phyloP scores from a whole-genome alignment of 108 stramenopile genomes.

The Nitzschia sp. region DNA sequence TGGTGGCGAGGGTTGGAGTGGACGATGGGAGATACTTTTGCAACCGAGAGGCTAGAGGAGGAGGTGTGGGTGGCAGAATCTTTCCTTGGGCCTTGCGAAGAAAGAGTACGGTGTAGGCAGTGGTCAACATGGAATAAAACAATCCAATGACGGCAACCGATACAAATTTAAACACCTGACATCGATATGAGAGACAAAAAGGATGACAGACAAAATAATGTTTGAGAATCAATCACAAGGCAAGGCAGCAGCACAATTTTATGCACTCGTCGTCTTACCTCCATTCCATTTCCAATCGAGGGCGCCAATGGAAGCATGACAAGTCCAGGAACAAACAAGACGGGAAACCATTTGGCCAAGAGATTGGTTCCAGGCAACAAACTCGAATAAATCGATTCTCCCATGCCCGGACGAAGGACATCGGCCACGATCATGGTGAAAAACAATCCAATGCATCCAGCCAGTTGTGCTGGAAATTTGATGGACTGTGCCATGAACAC shows the following conservation, averaged over 20 bases:
- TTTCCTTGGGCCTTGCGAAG: conserved; percentile 43
- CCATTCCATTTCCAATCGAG: conserved; percentile 59
- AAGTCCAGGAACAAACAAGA: conserved; percentile 86
- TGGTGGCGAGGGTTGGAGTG: conserved; percentile 17
- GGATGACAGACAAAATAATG: neutral
- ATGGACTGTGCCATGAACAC: conserved; percentile 53
- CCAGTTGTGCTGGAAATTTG: conserved; percentile 70
- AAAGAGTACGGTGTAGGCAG: conserved; percentile 58
- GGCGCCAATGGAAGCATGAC: conserved; percentile 80
- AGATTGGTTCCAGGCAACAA: conserved; percentile 66
- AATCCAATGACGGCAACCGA: conserved; percentile 64
- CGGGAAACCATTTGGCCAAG: conserved; percentile 83
- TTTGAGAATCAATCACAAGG: no score
- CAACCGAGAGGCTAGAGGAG: neutral
- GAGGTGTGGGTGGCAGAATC: neutral
- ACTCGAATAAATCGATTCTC: conserved; percentile 45
- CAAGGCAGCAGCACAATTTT: neutral
- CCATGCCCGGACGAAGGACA: conserved; percentile 47
- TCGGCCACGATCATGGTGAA: conserved; percentile 50
- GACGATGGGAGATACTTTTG: neutral
- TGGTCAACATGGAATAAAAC: conserved; percentile 57
- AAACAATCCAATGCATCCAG: conserved; percentile 68
- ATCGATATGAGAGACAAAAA: neutral
- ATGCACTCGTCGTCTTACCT: conserved; percentile 40
- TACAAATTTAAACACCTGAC: conserved; percentile 60